Percentiles rank a stretch among this genome's conserved stretches.
phyloP scores from a whole-genome alignment of 2,329 filamentous ascomycete genomes.

The Colletotrichum graminicola region DNA sequence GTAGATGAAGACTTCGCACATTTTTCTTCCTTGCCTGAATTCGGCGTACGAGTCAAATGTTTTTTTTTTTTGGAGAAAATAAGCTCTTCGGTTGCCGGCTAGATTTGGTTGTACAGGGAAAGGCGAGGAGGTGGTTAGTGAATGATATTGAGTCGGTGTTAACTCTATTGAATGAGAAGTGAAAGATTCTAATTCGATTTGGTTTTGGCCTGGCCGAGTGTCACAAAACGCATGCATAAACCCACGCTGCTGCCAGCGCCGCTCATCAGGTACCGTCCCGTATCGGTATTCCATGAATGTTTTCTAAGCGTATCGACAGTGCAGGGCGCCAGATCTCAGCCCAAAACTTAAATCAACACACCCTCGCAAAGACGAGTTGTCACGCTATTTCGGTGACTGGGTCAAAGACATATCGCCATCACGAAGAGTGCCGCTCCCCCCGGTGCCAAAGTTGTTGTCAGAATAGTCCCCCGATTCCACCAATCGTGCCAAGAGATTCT shows the following conservation, averaged over 20 bases:
- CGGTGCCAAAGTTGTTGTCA: conserved; percentile 47
- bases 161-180: background rate
- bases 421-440: conserved; percentile 47
- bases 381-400: conserved; percentile 48
- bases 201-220: background rate
- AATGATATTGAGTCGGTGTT: background rate
- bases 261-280: background rate
- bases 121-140: background rate
- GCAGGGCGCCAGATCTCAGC: background rate
- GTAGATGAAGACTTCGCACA: conserved; percentile 65
- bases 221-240: background rate
- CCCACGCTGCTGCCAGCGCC: background rate
- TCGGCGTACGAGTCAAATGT: background rate
- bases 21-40: conserved; percentile 44
- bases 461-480: conserved; percentile 45
- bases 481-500: conserved; percentile 59
- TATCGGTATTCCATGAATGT: background rate
- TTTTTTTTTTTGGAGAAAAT: background rate
- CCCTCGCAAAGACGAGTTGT: no score
- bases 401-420: conserved; percentile 47
- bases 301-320: background rate
- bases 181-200: background rate
- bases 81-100: background rate
- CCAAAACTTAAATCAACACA: background rate
- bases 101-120: no score